Evolutionary conservation across 1,284 basidiomycete species (phyloP), one percentile per base, ranked within the genome.

Genomic region (Sporisorium scitamineum): DNA sequence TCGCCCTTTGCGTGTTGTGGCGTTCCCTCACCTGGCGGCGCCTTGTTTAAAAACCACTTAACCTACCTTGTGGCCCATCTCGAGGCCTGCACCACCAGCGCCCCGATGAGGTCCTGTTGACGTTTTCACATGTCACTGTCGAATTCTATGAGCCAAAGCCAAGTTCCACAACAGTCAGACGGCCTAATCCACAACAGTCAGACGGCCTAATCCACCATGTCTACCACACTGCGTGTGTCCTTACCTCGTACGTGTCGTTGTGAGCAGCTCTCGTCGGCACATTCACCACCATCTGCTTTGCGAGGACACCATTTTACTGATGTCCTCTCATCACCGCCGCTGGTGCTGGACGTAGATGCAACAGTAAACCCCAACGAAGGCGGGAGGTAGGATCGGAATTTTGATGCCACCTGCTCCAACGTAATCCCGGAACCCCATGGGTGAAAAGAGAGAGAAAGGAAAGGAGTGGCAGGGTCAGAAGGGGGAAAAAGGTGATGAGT

Each of bases 221-320:
- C 34, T 2, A 34, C 13, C 31, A 16, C 8, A 22, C 24, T 24
- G 7, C 29, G 47, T 18, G 22, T 3, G 3, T n/a, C 51, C 69
- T 62, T 51, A 71, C 69, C 69, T 54, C n/a, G 27, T 1, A 48
- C 59, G 27, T 71, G 69, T 1, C 62, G 54, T 42, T 71, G 69
- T 24, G 51, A 31, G 39, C 69, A 71, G 10, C 42, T 26, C 0
- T 20, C 10, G 41, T 66, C 62, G 20, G 39, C 24, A 26, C 69
- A 71, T 1, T 59, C 39, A 11, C 42, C 42, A 13, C 69, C 69
- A 29, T 62, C 62, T n/a, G 69, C 69, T 24, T 71, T 63, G 27
- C 63, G 58, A 3, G 69, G 48, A 59, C 69, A 71, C 69, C 69
- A 71, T 16, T 65, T 62, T 16, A 71, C 52, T 26, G 58, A 57